These are phyloP conservation scores for Daldinia sp. DNA, from an alignment of 2,329 filamentous ascomycete species.

Conservation along the genomic window DNA sequence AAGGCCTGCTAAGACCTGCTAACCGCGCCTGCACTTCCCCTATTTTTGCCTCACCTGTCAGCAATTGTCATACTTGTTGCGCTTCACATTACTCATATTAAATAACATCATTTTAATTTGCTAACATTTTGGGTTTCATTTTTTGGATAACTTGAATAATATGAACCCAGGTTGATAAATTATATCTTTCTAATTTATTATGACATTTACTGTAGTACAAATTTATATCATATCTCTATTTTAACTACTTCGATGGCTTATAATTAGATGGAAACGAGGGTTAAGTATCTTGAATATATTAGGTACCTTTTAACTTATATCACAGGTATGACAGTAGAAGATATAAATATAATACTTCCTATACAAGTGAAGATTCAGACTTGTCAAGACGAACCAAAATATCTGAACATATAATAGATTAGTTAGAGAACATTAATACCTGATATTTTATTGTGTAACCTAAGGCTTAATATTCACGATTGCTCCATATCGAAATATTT, in stretches of 20 bases:
- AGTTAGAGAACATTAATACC: background rate
- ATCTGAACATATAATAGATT: no score
- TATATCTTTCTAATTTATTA: background rate
- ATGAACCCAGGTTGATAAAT: background rate
- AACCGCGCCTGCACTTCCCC: background rate
- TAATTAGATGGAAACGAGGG: background rate
- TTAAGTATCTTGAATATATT: background rate
- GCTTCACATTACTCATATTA: conserved; percentile 22
- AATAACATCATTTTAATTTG: background rate
- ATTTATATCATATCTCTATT: background rate
- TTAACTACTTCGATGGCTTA: conserved; percentile 3
- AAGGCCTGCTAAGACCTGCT: background rate
- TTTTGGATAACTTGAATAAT: background rate
- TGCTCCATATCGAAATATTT: background rate
- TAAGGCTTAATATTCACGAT: background rate
- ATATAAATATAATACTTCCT: background rate
- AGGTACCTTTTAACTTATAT: no score
- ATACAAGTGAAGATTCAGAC: no score
- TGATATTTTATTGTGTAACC: background rate
- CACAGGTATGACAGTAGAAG: no score
- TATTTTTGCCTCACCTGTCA: conserved; percentile 11
- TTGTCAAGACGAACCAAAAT: no score
- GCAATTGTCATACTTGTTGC: conserved; percentile 16
- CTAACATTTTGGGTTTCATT: no score
- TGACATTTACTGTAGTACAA: background rate